Evolutionary conservation across 2,329 filamentous ascomycete genomes (phyloP).

Genomic region (Cladosporium colombiae): DNA sequence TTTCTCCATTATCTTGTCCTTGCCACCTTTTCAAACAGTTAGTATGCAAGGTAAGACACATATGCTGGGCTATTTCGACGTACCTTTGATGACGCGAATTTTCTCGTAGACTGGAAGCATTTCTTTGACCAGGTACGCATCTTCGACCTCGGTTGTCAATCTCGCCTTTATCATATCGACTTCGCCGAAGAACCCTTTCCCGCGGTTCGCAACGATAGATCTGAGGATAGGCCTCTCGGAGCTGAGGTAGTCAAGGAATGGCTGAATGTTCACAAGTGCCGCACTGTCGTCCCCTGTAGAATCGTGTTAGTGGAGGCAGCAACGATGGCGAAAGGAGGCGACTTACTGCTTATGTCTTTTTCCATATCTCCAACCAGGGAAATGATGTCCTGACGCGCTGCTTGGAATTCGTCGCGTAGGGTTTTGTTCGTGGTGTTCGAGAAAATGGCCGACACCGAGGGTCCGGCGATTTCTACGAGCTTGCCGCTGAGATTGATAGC

Average conservation of each 20-base stretch:
- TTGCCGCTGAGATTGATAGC: constrained; percentile 14
- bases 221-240: constrained; percentile 17
- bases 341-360: background rate
- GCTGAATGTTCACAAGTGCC: constrained; percentile 20
- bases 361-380: background rate
- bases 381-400: background rate
- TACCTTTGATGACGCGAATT: constrained; percentile 22
- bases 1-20: background rate
- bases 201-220: background rate
- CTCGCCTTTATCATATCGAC: background rate
- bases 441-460: background rate
- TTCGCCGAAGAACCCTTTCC: background rate
- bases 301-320: background rate
- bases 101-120: constrained; percentile 26
- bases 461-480: background rate
- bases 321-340: background rate
- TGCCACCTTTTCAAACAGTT: background rate
- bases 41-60: background rate
- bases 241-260: constrained; percentile 22
- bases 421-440: background rate
- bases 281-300: constrained; percentile 10
- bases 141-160: background rate
- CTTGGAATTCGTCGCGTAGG: background rate
- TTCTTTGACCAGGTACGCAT: constrained; percentile 20
- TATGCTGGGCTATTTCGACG: no score